phyloP scores from a whole-genome alignment of 1,284 basidiomycete genomes.

The Naganishia albida region DNA sequence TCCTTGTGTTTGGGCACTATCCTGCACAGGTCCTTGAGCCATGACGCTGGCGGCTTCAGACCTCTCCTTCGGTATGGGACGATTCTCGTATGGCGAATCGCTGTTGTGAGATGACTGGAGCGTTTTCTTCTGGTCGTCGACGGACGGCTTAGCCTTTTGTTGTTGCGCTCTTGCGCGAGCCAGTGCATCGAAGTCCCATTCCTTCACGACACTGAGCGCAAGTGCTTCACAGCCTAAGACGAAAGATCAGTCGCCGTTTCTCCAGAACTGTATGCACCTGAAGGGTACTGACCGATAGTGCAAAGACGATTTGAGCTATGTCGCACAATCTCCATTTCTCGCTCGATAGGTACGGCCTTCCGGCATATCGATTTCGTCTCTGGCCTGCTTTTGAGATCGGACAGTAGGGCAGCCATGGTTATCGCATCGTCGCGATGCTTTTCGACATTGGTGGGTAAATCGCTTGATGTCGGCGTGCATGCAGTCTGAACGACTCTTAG shows the following conservation, averaged over 20 bases:
- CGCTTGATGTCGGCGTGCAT: neutral
- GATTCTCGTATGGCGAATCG: neutral
- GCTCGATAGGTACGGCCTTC: slow-evolving; percentile 16
- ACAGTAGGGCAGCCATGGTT: slow-evolving; percentile 22
- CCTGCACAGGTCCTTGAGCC: slow-evolving; percentile 44
- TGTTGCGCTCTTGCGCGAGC: slow-evolving; percentile 72
- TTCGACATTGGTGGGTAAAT: slow-evolving; percentile 1
- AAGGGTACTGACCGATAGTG: slow-evolving; percentile 19
- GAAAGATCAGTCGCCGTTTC: slow-evolving; percentile 18
- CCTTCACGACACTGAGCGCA: slow-evolving; percentile 12
- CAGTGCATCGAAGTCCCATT: slow-evolving; percentile 60
- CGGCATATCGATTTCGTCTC: slow-evolving; percentile 10
- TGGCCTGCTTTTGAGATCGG: slow-evolving; percentile 4
- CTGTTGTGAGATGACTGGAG: slow-evolving; percentile 60
- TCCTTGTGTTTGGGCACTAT: slow-evolving; percentile 44
- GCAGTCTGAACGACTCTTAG: neutral
- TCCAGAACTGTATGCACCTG: neutral
- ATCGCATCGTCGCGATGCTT: slow-evolving; percentile 14
- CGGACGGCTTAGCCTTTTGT: slow-evolving; percentile 16
- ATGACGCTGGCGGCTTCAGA: slow-evolving; percentile 67
- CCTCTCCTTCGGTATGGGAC: slow-evolving; percentile 67
- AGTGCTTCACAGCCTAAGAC: slow-evolving; percentile 23
- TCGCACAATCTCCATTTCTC: slow-evolving; percentile 26
- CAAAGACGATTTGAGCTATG: slow-evolving; percentile 23
- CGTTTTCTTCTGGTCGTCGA: slow-evolving; percentile 52